Evolutionary conservation across 345 rosid species (phyloP).

Genomic region (Salix udensis): DNA sequence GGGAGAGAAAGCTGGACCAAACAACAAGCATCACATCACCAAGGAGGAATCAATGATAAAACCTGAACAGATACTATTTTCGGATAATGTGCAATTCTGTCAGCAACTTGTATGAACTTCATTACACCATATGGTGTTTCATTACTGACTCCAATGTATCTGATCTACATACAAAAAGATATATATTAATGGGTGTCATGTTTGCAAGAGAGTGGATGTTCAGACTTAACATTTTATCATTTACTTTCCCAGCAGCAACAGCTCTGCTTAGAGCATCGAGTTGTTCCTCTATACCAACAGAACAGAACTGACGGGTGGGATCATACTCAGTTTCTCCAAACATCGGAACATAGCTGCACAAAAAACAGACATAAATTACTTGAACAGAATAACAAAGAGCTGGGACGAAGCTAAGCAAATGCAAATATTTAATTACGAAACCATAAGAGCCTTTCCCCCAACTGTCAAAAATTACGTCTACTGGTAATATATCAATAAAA

Average conservation of each 20-base stretch:
- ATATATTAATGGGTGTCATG: background rate
- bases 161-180: conserved; percentile 34
- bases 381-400: background rate
- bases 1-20: background rate
- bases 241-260: conserved; percentile 48
- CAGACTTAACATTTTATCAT: background rate
- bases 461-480: too few species aligned
- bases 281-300: conserved; percentile 52
- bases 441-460: background rate
- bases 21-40: background rate
- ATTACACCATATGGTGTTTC: conserved; percentile 61
- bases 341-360: conserved; percentile 51
- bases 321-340: conserved; percentile 59
- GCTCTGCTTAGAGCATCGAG: conserved; percentile 54
- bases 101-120: conserved; percentile 51
- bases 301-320: conserved; percentile 36
- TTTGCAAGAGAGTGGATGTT: background rate
- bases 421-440: background rate
- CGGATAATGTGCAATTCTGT: conserved; percentile 32
- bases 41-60: background rate
- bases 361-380: conserved; percentile 7
- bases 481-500: background rate
- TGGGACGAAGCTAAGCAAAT: background rate
- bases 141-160: conserved; percentile 59
- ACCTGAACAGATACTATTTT: conserved; percentile 53